These are phyloP conservation scores for Apiospora koreana DNA, from an alignment of 2,329 filamentous ascomycete species.

Conservation along the genomic window DNA sequence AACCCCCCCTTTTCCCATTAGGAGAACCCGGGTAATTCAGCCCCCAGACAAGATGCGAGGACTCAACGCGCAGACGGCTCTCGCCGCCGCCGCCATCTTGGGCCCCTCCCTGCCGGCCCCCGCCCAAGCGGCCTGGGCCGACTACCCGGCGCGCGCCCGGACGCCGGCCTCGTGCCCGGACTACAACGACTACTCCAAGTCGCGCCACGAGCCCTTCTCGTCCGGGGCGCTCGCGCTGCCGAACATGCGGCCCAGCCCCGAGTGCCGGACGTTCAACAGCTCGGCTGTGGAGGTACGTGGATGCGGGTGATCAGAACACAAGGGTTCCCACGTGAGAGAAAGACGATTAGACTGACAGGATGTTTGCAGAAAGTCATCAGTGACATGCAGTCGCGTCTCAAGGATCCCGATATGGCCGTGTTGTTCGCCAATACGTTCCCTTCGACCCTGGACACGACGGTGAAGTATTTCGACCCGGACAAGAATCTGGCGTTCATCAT, in stretches of 20 bases:
- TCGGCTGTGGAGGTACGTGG: slow-evolving; percentile 9
- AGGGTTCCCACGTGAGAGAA: no score
- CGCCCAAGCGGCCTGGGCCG: not conserved
- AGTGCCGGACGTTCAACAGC: slow-evolving; percentile 12
- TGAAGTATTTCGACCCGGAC: slow-evolving; percentile 8
- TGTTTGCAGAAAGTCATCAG: slow-evolving; percentile 3
- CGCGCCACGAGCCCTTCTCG: not conserved
- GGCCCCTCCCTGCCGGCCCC: not conserved
- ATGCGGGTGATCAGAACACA: no score
- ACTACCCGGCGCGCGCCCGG: not conserved
- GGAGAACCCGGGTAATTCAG: not conserved
- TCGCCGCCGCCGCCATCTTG: not conserved
- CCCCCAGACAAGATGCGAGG: not conserved
- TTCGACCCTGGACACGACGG: slow-evolving; percentile 8
- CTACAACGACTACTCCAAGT: slow-evolving; percentile 10
- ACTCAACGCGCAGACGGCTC: not conserved
- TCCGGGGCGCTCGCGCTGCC: not conserved
- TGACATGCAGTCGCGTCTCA: slow-evolving; percentile 10
- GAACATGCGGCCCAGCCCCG: slow-evolving; percentile 9
- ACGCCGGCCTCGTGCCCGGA: not conserved
- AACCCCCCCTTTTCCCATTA: not conserved
- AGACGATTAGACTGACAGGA: not conserved
- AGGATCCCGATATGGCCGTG: slow-evolving; percentile 8
- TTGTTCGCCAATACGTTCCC: slow-evolving; percentile 10
- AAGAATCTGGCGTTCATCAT: slow-evolving; percentile 11